Conservation (phyloP, 2,329 filamentous ascomycete species). For the Aspergillus sp. region DNA sequence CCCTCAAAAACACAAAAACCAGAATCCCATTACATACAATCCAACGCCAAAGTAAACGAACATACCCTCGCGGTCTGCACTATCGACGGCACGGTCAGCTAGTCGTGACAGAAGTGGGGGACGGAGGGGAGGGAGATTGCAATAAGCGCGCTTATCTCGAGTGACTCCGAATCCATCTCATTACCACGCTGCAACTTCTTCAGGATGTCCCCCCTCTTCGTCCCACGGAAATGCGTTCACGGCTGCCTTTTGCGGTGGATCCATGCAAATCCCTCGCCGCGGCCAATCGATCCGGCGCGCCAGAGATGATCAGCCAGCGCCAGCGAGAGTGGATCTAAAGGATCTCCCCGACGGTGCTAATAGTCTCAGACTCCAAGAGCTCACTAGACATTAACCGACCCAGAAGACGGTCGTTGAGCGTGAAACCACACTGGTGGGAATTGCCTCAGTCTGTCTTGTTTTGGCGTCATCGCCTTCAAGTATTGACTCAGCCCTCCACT, state of each 20-base stretch:
- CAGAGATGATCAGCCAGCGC: slow-evolving; percentile 7
- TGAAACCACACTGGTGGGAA: neutral
- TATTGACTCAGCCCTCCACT: no score
- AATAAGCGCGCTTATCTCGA: neutral
- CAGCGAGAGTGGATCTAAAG: neutral
- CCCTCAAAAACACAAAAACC: no score
- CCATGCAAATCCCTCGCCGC: slow-evolving; percentile 1
- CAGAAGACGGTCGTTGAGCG: neutral
- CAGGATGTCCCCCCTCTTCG: neutral
- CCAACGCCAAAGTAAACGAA: neutral
- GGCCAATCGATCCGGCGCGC: slow-evolving; percentile 4
- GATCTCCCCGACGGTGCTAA: slow-evolving; percentile 8
- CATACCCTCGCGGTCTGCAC: neutral
- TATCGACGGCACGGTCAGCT: slow-evolving; percentile 2
- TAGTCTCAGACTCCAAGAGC: slow-evolving; percentile 1
- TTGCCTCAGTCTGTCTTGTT: neutral
- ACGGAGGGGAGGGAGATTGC: neutral
- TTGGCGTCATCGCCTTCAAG: no score
- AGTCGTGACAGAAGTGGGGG: slow-evolving; percentile 9
- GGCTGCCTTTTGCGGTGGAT: neutral
- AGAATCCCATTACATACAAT: no score
- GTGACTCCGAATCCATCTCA: neutral
- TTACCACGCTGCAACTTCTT: neutral
- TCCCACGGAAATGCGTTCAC: neutral
- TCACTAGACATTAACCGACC: neutral